These are phyloP conservation scores for Phytophthora fragariae DNA, from an alignment of 352 stramenopile genomes.

Conservation along the genomic window DNA sequence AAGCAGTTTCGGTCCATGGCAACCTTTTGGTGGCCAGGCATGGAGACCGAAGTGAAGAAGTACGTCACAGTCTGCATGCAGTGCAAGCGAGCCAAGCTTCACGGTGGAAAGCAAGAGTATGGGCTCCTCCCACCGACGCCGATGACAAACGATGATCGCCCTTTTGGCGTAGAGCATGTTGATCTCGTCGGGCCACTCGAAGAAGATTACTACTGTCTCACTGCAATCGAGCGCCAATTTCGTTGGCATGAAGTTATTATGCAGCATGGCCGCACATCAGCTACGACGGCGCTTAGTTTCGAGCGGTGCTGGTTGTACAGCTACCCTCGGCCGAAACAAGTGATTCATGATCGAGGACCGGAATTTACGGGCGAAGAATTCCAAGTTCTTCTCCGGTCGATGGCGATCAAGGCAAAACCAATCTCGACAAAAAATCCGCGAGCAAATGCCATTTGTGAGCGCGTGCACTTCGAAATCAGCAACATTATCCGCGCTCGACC, in stretches of 20 bases:
- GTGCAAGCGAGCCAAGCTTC: not conserved
- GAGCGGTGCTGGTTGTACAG: constrained; percentile 4
- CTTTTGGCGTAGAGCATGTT: constrained; percentile 5
- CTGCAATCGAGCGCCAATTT: constrained; percentile 4
- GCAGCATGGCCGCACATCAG: not conserved
- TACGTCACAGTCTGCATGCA: not conserved
- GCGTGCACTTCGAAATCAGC: not conserved
- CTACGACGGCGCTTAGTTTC: not conserved
- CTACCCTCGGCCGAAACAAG: constrained; percentile 5
- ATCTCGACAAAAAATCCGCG: constrained; percentile 11
- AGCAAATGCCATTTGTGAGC: constrained; percentile 15
- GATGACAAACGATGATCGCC: not conserved
- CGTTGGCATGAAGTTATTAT: constrained; percentile 10
- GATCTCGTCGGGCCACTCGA: not conserved
- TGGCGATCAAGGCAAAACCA: not conserved
- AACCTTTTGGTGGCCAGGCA: constrained; percentile 17
- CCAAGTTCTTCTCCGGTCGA: not conserved
- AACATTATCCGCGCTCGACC: constrained; percentile 4
- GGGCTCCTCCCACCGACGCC: not conserved
- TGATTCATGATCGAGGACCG: constrained; percentile 7
- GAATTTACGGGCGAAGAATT: constrained; percentile 21
- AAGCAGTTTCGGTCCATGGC: not conserved
- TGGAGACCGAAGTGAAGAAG: constrained; percentile 9
- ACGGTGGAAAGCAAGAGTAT: constrained; percentile 14
- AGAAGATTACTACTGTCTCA: constrained; percentile 1